Evolutionary conservation across 2,329 filamentous ascomycete species (phyloP), one percentile per base, ranked within the genome.

Genomic region (Fusarium sterilihyphosum): DNA sequence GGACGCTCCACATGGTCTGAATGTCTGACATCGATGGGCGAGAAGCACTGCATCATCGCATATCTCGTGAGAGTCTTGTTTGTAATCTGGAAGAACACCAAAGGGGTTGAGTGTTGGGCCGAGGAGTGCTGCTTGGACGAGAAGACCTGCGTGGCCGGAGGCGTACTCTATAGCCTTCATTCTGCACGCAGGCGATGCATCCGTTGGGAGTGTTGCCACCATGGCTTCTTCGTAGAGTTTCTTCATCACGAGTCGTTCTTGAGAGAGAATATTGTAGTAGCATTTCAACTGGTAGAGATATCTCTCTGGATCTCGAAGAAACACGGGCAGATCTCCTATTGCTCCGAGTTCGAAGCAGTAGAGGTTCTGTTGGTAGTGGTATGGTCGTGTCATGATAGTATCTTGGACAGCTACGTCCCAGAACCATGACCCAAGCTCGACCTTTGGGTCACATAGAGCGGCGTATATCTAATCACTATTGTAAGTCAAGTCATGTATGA

Each of bases 221-320:
- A 62, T 50, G 5, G 37, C 35, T 13, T 38, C 35, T 11, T 68
- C 38, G 12, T 65, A 59, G 24, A 62, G n/a, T 13, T 69, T 37
- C 9, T 37, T 44, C 35, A 74, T 49, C 1, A 59, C 33, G 0
- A 22, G 43, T 8, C 65, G 49, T 38, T 74, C 72, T 13, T 50
- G 58, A 3, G 43, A 60, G 3, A 74, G 38, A 4, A 58, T 61
- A 6, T 69, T 63, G 49, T 65, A 69, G 20, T 56, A 69, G 24
- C 67, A 74, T 26, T 71, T 60, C 6, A 74, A 11, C 26, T 73
- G 72, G 31, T 74, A 59, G 0, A 65, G 38, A 29, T 74, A 72
- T 43, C 41, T 54, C 22, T 69, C 49, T 1, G 72, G 72, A 5
- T 69, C 63, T 3, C 59, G 43, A 29, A 74, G 63, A 40, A 72